Conservation (phyloP, 257 asterid species). For the Scutellaria galericulata region DNA sequence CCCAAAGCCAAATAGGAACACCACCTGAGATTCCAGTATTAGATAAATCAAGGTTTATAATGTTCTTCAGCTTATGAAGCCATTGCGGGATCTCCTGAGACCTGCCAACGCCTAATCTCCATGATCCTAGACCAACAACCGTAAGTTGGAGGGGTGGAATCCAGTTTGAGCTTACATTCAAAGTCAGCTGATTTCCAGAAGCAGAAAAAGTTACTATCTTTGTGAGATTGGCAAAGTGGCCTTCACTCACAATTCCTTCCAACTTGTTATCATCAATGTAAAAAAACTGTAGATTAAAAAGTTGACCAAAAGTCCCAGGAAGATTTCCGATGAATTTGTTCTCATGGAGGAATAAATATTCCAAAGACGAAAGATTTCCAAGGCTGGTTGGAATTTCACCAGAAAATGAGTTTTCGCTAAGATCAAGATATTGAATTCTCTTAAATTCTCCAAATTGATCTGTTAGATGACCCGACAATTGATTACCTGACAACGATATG, state of each 20-base stretch:
- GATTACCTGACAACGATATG: neutral
- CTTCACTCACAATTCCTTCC: slow-evolving; percentile 10
- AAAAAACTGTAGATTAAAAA: neutral
- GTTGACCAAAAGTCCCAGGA: slow-evolving; percentile 11
- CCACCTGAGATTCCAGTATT: too few relatives aligned
- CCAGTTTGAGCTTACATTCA: too few relatives aligned
- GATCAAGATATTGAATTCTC: neutral
- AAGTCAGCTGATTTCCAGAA: too few relatives aligned
- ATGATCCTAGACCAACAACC: too few relatives aligned
- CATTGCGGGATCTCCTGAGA: too few relatives aligned
- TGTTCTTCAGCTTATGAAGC: too few relatives aligned
- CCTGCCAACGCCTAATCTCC: too few relatives aligned
- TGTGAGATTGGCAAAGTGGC: too few relatives aligned
- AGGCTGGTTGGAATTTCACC: neutral
- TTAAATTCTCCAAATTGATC: slow-evolving; percentile 12
- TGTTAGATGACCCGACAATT: neutral
- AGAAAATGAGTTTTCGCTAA: neutral
- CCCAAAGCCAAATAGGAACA: too few relatives aligned
- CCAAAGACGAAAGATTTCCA: neutral
- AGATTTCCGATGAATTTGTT: neutral
- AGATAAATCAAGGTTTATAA: too few relatives aligned
- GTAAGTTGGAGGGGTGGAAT: too few relatives aligned
- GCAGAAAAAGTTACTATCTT: too few relatives aligned
- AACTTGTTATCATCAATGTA: neutral
- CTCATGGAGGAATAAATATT: neutral